Percentiles rank a stretch among this genome's conserved stretches.
phyloP scores from a whole-genome alignment of 805 yeast species.

The Clavispora santaluciae region DNA sequence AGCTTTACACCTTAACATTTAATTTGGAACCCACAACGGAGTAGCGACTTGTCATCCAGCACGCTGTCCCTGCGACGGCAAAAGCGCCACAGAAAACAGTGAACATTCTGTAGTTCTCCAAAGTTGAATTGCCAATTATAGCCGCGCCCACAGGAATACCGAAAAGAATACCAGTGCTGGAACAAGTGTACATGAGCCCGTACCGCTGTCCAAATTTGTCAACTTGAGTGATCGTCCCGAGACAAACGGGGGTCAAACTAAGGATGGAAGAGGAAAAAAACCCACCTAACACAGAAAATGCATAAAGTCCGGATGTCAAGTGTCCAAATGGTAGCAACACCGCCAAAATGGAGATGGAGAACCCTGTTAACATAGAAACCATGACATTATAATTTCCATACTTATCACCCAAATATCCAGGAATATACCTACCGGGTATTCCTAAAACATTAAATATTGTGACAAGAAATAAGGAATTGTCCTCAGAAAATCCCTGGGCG shows the following conservation, averaged over 20 bases:
- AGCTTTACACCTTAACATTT: constrained; percentile 11
- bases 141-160: constrained; percentile 36
- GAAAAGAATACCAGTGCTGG: constrained; percentile 38
- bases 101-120: constrained; percentile 36
- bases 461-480: constrained; percentile 39
- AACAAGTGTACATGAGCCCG: constrained; percentile 61
- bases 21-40: constrained; percentile 39
- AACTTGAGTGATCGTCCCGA: constrained; percentile 60
- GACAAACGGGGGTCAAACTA: constrained; percentile 63
- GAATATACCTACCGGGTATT: constrained; percentile 49
- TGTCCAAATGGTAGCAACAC: constrained; percentile 69
- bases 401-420: constrained; percentile 51
- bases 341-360: constrained; percentile 44
- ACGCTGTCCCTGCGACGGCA: constrained; percentile 31
- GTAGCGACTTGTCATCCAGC: constrained; percentile 42
- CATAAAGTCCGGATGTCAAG: constrained; percentile 38
- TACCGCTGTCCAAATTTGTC: constrained; percentile 63
- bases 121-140: constrained; percentile 29
- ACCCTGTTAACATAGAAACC: constrained; percentile 41
- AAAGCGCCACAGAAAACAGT: constrained; percentile 41
- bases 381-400: constrained; percentile 57
- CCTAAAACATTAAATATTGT: constrained; percentile 46
- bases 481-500: constrained; percentile 41
- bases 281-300: constrained; percentile 53
- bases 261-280: constrained; percentile 58